Percentiles rank a stretch among this genome's conserved stretches.
phyloP scores from a whole-genome alignment of 1,284 basidiomycete species.

The Apiotrichum mycotoxinovorans region DNA sequence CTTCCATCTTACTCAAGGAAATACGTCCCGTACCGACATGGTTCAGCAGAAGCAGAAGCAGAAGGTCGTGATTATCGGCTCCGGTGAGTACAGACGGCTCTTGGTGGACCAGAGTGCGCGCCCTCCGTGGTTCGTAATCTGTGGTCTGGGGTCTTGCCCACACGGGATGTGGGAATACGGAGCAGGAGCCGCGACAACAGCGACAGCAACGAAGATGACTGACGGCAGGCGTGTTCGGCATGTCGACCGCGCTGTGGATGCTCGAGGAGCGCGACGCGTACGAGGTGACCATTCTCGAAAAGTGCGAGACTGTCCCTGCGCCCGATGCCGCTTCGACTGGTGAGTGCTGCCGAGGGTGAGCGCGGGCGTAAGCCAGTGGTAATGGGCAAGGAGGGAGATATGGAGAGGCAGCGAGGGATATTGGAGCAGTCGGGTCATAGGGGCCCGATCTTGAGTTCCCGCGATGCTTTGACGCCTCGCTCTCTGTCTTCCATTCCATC shows the following conservation, averaged over 20 bases:
- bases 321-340: conserved; percentile 50
- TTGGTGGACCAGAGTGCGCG: neutral
- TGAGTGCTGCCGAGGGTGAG: conserved; percentile 19
- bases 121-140: neutral
- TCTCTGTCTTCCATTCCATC: too few relatives aligned
- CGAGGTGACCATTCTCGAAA: conserved; percentile 48
- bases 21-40: conserved; percentile 6
- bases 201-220: neutral
- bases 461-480: too few relatives aligned
- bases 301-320: conserved; percentile 42
- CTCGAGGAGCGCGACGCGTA: conserved; percentile 40
- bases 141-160: too few relatives aligned
- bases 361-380: neutral
- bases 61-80: conserved; percentile 24
- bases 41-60: conserved; percentile 8
- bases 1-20: neutral
- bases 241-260: conserved; percentile 49
- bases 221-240: conserved; percentile 46
- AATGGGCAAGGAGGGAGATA: neutral
- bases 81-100: conserved; percentile 8
- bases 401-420: too few relatives aligned
- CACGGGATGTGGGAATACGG: too few relatives aligned
- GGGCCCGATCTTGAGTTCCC: too few relatives aligned
- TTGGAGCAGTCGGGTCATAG: too few relatives aligned
- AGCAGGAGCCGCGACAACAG: neutral